Base-by-base conservation (phyloP, 2,329 filamentous ascomycete species). In the Aureobasidium namibiae region DNA sequence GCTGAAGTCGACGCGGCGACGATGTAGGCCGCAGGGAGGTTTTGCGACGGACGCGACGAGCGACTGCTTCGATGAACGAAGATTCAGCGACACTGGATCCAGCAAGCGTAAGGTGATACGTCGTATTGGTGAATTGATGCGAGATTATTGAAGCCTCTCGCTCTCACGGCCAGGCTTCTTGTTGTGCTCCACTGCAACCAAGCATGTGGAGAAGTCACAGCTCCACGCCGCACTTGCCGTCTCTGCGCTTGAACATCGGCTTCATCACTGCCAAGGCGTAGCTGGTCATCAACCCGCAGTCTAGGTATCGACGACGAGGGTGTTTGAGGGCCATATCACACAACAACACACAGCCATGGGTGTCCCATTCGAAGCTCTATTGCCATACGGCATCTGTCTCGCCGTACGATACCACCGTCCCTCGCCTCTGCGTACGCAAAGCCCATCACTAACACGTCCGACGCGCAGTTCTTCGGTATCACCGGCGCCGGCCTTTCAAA, bases 311-410 rank as follows among this genome's bases (percentile, higher is more conserved):
- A 26, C 48, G 48, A 52, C 48, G 50, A 41, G 31, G 50, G 36
- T 36, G 50, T 7, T 9, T n/a, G 18, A 33, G n/a, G 48, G n/a
- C 16, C 26, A 31, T 14, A 26, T 21, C 34, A 52, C 29, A 23
- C 45, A 38, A 33, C 36, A 42, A 54, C 14, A 45, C 26, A 42
- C 68, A 31, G 77, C 64, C 64, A 85, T 85, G 84, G 82, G 82
- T 73, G 81, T 87, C 63, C 84, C 84, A 45, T 86, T 86, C 71
- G 84, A 87, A 75, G 80, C 83, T 65, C 73, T 86, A 65, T 69
- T 86, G 67, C 83, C 83, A 50, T 86, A 85, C 70, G 83, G 77
- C 66, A 81, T 86, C 69, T 83, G 85, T 74, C 73, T 83, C 59
- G 78, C 73, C 69, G 82, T 85, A 80, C 63, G 81, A 74, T 50